Base-by-base conservation (phyloP, 345 rosid genomes). In the Turritis glabra region DNA sequence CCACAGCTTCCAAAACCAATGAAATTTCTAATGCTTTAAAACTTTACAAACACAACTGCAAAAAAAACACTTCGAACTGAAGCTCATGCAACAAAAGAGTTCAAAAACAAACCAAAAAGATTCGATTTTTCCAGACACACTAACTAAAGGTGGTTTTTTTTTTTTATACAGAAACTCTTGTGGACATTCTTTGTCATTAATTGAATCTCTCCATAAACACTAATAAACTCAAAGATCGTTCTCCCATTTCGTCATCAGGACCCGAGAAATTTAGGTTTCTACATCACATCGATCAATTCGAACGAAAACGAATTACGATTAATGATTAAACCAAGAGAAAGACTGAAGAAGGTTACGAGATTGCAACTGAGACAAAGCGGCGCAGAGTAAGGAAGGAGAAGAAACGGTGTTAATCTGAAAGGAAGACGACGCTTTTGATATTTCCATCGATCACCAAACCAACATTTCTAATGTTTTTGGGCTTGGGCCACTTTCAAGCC, bases 401-500 rank as follows among this genome's bases (percentile, higher is more conserved):
- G 22, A 14, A n/a, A n/a, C n/a, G n/a, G n/a, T n/a, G n/a, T n/a
- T n/a, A n/a, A n/a, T n/a, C 47, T 41, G 8, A 6, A n/a, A 9
- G 2, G 47, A 41, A 8, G 19, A 41, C 47, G 47, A 41, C 47
- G 47, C 7, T n/a, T 41, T 18, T 33, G 63, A 19, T 58, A 23
- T 23, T 40, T 40, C 44, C 47, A 21, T 59, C 30, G 11, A 8
- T 32, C 37, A 47, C 53, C 7, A 12, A 64, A 32, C 38, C 26
- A 6, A 38, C 44, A 40, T 12, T 29, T 64, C 15, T 23, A 12
- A 22, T 33, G 8, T 41, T 41, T 1, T 38, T 5, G 11, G 43
- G 32, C 21, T 67, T 57, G 47, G 58, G 33, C 75, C 37, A 58
- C 5, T 55, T 46, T 46, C 1, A 70, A 58, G 66, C 66, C 74